A percentile compares a stretch with the other conserved stretches of the same genome.
Evolutionary conservation across 2,329 filamentous ascomycete genomes (phyloP).

Genomic region (Cladosporium sp.): DNA sequence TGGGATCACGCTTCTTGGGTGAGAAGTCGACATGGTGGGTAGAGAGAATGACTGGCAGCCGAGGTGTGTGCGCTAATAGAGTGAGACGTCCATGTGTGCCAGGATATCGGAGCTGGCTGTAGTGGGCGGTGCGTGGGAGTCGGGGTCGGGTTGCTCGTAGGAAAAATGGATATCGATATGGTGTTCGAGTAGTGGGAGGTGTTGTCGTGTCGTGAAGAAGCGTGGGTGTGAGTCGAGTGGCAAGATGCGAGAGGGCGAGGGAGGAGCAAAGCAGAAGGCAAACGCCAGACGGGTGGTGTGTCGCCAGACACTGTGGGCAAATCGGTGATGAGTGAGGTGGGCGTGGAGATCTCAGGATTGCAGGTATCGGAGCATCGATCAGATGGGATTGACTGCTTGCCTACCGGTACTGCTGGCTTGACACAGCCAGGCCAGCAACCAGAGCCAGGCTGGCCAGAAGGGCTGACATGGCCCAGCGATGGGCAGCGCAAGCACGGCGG

Average conservation of each 20-base stretch:
- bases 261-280: no score
- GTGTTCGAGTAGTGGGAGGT: background rate
- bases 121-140: background rate
- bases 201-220: background rate
- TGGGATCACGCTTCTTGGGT: background rate
- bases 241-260: background rate
- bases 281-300: background rate
- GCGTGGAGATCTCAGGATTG: background rate
- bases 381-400: no score
- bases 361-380: background rate
- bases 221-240: no score
- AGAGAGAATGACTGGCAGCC: background rate
- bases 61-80: background rate
- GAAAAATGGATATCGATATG: background rate
- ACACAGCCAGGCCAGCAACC: no score
- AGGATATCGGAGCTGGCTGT: background rate
- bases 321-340: background rate
- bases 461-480: background rate
- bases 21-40: slow-evolving; percentile 1
- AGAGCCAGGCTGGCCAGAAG: no score
- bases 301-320: background rate
- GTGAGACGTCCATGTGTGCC: slow-evolving; percentile 8
- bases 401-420: no score
- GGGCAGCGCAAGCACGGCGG: no score
- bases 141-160: background rate